Base-by-base conservation (phyloP, 2,329 filamentous ascomycete genomes). In the Talaromyces atroroseus region DNA sequence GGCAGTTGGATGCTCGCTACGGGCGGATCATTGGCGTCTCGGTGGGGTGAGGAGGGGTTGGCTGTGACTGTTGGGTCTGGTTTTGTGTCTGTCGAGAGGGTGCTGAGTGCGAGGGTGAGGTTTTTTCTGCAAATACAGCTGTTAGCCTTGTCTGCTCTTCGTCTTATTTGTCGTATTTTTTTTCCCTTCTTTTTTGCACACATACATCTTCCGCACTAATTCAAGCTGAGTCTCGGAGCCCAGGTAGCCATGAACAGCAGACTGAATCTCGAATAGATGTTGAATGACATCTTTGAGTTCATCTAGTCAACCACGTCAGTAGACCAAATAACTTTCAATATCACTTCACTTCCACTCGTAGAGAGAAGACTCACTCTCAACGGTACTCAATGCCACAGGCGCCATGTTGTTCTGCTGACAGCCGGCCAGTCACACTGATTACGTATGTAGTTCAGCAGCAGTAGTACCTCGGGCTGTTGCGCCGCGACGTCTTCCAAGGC, bases 271-370 rank as follows among this genome's bases (percentile, higher is more conserved):
- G 72, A 82, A 86, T 52, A 86, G 76, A 62, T 82, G 80, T 62
- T 83, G 80, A 61, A 86, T 82, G 57, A 85, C 79, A 47, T 80
- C 77, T 70, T 83, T 84, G 53, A 85, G 72, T 62, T 83, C 79
- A 49, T 73, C 78, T 80, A 40, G 23, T 14, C 12, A 21, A 10
- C 8, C 8, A 34, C 23, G 14, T 36, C 20, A 34, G 5, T 2
- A 44, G 44, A 34, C 49, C 34, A 12, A 24, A 11, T 5, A 34
- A 10, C 6, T 29, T 29, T 11, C 26, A 10, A 29, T 10, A 11
- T 29, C 26, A 10, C 26, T 29, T 29, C 12, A 2, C 8, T 16
- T n/a, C 14, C 21, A 2, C 14, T n/a, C 23, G 46, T n/a, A 12
- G 34, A 36, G 29, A 18, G 47, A 36, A 44, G 6, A 60, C 67